Evolutionary conservation across 495 filamentous ascomycete species (phyloP), one percentile per base, ranked within the genome.

Genomic region (Hyaloscypha bicolor): DNA sequence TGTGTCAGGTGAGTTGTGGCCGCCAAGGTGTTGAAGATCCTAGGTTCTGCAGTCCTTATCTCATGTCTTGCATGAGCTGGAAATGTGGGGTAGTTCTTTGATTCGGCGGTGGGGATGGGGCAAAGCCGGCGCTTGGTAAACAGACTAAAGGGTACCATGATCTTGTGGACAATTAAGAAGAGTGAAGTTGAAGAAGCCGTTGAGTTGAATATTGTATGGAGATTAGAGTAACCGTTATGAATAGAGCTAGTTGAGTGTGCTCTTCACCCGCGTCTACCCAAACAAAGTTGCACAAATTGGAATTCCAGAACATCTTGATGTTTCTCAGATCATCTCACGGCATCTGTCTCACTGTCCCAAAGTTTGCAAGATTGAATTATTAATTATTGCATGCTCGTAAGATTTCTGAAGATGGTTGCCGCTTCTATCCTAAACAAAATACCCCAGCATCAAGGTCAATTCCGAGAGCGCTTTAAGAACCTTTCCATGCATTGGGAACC

Each of bases 401-500:
- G 35, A 37, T 12, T 6, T 37, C 35, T 37, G 12, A 8, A 8
- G 8, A 37, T 37, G 35, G 12, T 37, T 12, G 12, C 35, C 6
- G 19, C 51, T 53, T 53, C 9, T 11, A 53, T 53, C 51, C 9
- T 8, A 53, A 21, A 29, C 16, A 21, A n/a, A 21, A 53, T 16
- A 8, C 51, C 3, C 19, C 12, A 37, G 9, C 42, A 6, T 12
- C 4, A 12, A 48, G 11, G 42, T 12, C 42, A 48, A 19, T 12
- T 19, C 42, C 35, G 12, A 37, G 35, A 37, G 3, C 25, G 35
- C 3, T 4, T 59, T 29, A 59, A 25, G 8, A 32, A 4, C 60
- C 60, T 32, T 55, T 64, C 62, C 62, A 57, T 4, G 62, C 31
- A 3, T 64, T 14, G 5, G 63, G 63, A 4, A 65, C 21, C n/a